Evolutionary conservation across 2,329 filamentous ascomycete genomes (phyloP), one percentile per base, ranked within the genome.

Genomic region (Pezicula neosporulosa): DNA sequence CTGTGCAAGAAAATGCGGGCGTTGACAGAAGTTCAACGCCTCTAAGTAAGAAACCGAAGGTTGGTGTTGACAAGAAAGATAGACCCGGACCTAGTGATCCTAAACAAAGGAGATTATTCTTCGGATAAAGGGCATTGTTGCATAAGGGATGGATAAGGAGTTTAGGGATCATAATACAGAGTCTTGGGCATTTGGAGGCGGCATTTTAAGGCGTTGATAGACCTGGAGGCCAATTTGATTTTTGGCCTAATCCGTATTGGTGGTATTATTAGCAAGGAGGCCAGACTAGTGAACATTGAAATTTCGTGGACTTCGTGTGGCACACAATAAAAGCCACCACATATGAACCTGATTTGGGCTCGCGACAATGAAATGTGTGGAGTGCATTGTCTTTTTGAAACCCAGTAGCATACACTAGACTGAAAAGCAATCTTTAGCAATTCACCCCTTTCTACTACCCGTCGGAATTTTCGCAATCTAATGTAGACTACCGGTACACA

Each of bases 1-100:
- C 83, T 0, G 85, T 94, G 1, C 85, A 89, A 51, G 77, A 77
- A 45, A 61, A 55, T 16, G 50, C 45, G 7, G 33, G 6, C 21
- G 18, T 53, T 21, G 54, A 56, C 10, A 28, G 50, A 4, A 24
- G 36, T 12, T 19, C 49, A 7, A 58, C 51, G 7, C 53, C 57
- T 10, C 49, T 27, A 15, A 46, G 41, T 24, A 60, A 61, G 44
- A 62, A 54, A 16, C 39, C 27, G 8, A 51, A 47, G 24, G 13
- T 30, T 16, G 37, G 39, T 15, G 37, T 49, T 12, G 28, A 21
- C 10, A 38, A 28, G 21, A 56, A 35, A 35, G 49, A 51, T 21
- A 56, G 47, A 36, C 37, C 45, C 37, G 49, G 15, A 21, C 19
- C 4, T 16, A 42, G 18, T 24, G 57, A 58, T 45, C 56, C 54